A percentile compares a stretch with the other conserved stretches of the same genome.
phyloP scores from a whole-genome alignment of 2,329 filamentous ascomycete genomes.

The Calonectria pseudoturangicola region DNA sequence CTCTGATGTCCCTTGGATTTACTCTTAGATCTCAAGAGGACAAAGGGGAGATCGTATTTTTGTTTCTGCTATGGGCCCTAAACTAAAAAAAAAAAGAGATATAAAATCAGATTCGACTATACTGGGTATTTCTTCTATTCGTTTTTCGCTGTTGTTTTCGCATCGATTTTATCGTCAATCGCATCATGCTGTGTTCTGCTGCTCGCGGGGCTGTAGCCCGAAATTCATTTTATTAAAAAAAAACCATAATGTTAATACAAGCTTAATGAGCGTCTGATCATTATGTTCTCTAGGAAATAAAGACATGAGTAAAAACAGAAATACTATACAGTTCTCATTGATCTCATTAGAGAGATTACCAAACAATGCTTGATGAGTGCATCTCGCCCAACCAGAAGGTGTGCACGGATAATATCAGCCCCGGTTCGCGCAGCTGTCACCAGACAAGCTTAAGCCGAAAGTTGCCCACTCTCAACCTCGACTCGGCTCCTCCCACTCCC shows the following conservation, averaged over 20 bases:
- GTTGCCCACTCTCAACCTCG: constrained; percentile 32
- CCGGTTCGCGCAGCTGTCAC: constrained; percentile 16
- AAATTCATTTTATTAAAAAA: not conserved
- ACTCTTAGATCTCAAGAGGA: no score
- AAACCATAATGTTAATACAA: not conserved
- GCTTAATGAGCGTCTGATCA: not conserved
- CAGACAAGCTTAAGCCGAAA: constrained; percentile 6
- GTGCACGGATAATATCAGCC: constrained; percentile 34
- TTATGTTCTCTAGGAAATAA: not conserved
- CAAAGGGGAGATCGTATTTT: no score
- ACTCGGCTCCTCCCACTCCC: not conserved
- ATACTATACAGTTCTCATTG: no score
- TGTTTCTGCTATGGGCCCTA: no score
- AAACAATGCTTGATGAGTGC: not conserved
- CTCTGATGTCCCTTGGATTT: no score
- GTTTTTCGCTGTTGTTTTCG: no score
- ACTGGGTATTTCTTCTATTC: no score
- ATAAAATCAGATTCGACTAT: no score
- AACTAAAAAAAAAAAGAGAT: no score
- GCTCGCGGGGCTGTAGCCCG: not conserved
- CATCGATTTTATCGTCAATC: no score
- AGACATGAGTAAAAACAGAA: no score
- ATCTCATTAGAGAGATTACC: not conserved
- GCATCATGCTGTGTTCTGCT: no score
- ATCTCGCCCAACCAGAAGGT: not conserved